Evolutionary conservation across 2,329 filamentous ascomycete genomes (phyloP), one percentile per base, ranked within the genome.

Genomic region (Sarocladium strictum): DNA sequence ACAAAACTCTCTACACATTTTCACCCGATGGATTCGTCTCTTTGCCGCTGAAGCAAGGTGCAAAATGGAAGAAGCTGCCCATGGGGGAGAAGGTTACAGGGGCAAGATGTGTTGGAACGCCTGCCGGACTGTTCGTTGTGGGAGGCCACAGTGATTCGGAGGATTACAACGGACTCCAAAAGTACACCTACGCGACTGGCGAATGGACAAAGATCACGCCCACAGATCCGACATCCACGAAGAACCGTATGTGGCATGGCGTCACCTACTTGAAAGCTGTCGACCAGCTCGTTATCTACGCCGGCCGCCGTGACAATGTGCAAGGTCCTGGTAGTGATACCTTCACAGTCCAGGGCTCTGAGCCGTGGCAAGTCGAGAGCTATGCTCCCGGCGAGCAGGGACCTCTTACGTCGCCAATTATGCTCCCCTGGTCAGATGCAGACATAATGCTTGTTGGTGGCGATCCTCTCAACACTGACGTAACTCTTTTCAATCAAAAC

Each of bases 1-100:
- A 91, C 66, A 85, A 91, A 68, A 90, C 85, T 12, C 82, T 97
- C 53, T 97, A 95, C 73, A 85, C 88, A 45, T 96, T 90, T 69
- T 89, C 90, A 5, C 72, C 83, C 9, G 72, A 81, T 47, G 50
- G 50, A 26, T 92, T 97, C 63, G 82, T 91, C 67, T 87, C 87
- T 9, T 71, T 97, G 59, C 70, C 77, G 12, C 72, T 97, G 59
- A 72, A 80, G 58, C 70, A 84, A 60, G 87, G 87, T 52, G 87
- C 84, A 50, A 71, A 82, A 71, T 97, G 93, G 93, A 74, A 79
- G 59, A 67, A 76, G 60, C 69, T 94, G 60, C 64, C 77, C 1
- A 79, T 78, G 66, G 90, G 89, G 50, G 78, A 85, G 57, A 74
- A 84, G 17, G 88, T 96, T 21, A 84, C 81, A 1, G 89, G 88